Evolutionary conservation across 371 early-diverging fungal genomes (phyloP), one percentile per base, ranked within the genome.

Genomic region (Lichtheimia ramosa): DNA sequence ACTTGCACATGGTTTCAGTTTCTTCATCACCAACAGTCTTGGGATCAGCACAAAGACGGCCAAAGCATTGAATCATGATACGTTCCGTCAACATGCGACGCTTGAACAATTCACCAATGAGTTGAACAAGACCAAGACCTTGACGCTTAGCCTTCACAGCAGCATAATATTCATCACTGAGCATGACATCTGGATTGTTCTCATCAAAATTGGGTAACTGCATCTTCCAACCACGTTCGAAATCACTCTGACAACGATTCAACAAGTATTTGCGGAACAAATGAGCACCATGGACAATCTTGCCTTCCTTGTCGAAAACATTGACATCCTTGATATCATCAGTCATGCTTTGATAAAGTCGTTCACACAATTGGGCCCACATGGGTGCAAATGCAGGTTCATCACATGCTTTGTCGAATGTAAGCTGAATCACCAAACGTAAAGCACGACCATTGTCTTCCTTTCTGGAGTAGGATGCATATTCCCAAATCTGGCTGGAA

Each of bases 61-160:
- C 79, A 66, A 97, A 78, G 70, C 96, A 95, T 66, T 83, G 80
- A 69, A 92, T 90, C 88, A 98, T 94, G 58, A 98, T 93, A 74
- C 90, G 90, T 62, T 92, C 91, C 4, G 93, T 89, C 64, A 98
- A 77, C 85, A 98, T 89, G 48, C 77, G 73, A 51, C 85, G 73
- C 79, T 93, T 91, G 88, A 91, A 98, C 51, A 98, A 81, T 74
- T 97, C 96, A 69, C 98, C 96, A 65, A 98, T 92, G 72, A 97
- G 96, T 48, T 81, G 77, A 34, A 96, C 89, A 65, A 97, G 89
- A 67, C 97, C 97, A 55, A 98, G 87, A 56, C 92, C 93, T 42
- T 92, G 90, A 63, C 97, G 93, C 85, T 98, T 97, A 56, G 92
- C 86, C 85, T 95, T 96, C 67, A 79, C 85, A 5, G 93, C 85